These are phyloP conservation scores for Fagus sylvatica DNA, from an alignment of 306 rosid genomes.

Conservation along the genomic window DNA sequence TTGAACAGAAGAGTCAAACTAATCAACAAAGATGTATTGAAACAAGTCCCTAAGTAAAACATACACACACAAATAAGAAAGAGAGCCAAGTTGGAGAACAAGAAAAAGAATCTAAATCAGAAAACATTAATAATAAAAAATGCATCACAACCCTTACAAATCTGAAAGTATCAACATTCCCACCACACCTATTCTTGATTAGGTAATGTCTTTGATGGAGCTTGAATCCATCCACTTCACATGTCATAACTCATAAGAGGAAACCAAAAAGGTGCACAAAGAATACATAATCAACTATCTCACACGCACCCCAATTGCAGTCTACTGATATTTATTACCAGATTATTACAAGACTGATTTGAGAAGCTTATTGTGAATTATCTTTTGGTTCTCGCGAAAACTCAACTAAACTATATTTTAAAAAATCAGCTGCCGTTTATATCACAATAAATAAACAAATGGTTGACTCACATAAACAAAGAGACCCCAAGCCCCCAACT, in stretches of 20 bases:
- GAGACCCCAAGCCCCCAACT: slow-evolving; percentile 33
- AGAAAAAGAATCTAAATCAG: not conserved
- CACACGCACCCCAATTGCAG: slow-evolving; percentile 22
- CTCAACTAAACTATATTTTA: slow-evolving; percentile 17
- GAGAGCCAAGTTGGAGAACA: not conserved
- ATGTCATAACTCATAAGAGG: slow-evolving; percentile 18
- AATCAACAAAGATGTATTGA: not conserved
- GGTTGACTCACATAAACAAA: slow-evolving; percentile 39
- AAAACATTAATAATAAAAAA: not conserved
- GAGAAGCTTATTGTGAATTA: slow-evolving; percentile 12
- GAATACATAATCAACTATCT: slow-evolving; percentile 13
- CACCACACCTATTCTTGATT: not conserved
- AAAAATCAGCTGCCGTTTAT: slow-evolving; percentile 9
- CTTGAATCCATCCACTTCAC: slow-evolving; percentile 4
- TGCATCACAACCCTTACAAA: not conserved
- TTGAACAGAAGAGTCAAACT: slow-evolving; percentile 1
- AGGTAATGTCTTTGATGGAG: not conserved
- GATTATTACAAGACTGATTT: slow-evolving; percentile 1
- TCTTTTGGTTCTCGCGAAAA: not conserved
- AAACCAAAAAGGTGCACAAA: slow-evolving; percentile 14
- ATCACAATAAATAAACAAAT: slow-evolving; percentile 1
- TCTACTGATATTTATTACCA: slow-evolving; percentile 18
- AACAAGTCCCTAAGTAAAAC: slow-evolving; percentile 15
- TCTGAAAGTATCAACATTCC: not conserved
- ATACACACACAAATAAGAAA: too few species aligned